Evolutionary conservation across 805 yeast species (phyloP).

Genomic region (Kazachstania kunashirensis): DNA sequence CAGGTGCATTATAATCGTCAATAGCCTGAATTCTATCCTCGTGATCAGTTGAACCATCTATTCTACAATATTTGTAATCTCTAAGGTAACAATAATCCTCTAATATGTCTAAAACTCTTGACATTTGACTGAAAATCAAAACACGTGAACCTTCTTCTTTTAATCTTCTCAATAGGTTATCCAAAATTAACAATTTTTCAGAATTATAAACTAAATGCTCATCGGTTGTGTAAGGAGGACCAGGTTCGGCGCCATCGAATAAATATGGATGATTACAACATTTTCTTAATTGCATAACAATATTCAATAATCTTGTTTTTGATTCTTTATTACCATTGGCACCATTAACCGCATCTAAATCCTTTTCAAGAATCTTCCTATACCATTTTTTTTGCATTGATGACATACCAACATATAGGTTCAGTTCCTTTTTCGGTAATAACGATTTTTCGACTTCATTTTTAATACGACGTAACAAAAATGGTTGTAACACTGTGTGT

Average conservation of each 20-base stretch:
- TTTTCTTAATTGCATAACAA: conserved; percentile 77
- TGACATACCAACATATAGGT: conserved; percentile 64
- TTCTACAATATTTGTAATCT: conserved; percentile 62
- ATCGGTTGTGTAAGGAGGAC: conserved; percentile 80
- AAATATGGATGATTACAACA: conserved; percentile 81
- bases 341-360: conserved; percentile 80
- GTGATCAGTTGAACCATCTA: conserved; percentile 78
- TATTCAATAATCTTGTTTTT: conserved; percentile 65
- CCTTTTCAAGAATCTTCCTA: conserved; percentile 65
- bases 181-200: conserved; percentile 62
- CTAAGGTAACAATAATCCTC: conserved; percentile 73
- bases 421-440: conserved; percentile 65
- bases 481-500: conserved; percentile 69
- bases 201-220: conserved; percentile 71
- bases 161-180: conserved; percentile 51
- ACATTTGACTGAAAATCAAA: conserved; percentile 74
- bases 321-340: conserved; percentile 65
- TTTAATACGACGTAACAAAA: conserved; percentile 64
- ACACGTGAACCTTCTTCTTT: conserved; percentile 68
- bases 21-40: conserved; percentile 65
- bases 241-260: conserved; percentile 84
- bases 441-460: conserved; percentile 74
- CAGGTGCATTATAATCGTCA: conserved; percentile 73
- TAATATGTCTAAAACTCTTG: conserved; percentile 67
- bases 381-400: conserved; percentile 77